A percentile compares a stretch with the other conserved stretches of the same genome.
Evolutionary conservation across 495 filamentous ascomycete genomes (phyloP).

Genomic region (Neohortaea acidophila): DNA sequence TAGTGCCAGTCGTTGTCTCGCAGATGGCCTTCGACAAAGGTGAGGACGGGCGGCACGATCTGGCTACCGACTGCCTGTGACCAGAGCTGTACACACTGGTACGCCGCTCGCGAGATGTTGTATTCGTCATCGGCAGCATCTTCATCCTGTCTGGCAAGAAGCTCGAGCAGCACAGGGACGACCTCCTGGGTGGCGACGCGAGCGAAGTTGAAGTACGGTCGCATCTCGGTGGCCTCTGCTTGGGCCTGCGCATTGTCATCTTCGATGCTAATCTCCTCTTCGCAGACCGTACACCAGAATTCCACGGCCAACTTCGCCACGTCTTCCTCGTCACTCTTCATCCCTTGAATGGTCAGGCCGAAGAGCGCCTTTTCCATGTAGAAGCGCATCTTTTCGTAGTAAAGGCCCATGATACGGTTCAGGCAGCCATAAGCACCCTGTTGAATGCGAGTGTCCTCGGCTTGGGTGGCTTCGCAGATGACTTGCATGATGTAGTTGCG

Average conservation of each 20-base stretch:
- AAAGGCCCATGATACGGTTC: slow-evolving; percentile 93
- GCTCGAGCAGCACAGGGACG: slow-evolving; percentile 71
- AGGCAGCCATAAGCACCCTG: slow-evolving; percentile 90
- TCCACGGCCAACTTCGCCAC: slow-evolving; percentile 95
- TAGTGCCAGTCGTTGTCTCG: slow-evolving; percentile 81
- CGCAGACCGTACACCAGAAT: slow-evolving; percentile 99
- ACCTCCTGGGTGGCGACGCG: slow-evolving; percentile 81
- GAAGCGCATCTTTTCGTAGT: slow-evolving; percentile 98
- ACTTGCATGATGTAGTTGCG: slow-evolving; percentile 99
- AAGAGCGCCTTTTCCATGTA: slow-evolving; percentile 99
- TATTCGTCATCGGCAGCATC: slow-evolving; percentile 94
- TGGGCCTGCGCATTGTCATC: slow-evolving; percentile 60
- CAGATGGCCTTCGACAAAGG: slow-evolving; percentile 83
- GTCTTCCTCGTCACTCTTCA: slow-evolving; percentile 96
- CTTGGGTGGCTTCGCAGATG: slow-evolving; percentile 95
- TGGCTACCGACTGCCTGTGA: slow-evolving; percentile 72
- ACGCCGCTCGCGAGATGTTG: slow-evolving; percentile 85
- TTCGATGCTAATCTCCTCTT: slow-evolving; percentile 93
- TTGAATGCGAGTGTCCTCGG: slow-evolving; percentile 73
- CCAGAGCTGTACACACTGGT: slow-evolving; percentile 92
- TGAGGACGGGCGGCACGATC: slow-evolving; percentile 67
- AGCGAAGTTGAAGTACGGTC: slow-evolving; percentile 84
- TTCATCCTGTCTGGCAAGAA: slow-evolving; percentile 93
- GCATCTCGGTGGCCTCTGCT: slow-evolving; percentile 57
- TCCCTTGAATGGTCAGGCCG: slow-evolving; percentile 93